Evolutionary conservation across 441 rosid species (phyloP), one percentile per base, ranked within the genome.

Genomic region (Erodium trifolium): DNA sequence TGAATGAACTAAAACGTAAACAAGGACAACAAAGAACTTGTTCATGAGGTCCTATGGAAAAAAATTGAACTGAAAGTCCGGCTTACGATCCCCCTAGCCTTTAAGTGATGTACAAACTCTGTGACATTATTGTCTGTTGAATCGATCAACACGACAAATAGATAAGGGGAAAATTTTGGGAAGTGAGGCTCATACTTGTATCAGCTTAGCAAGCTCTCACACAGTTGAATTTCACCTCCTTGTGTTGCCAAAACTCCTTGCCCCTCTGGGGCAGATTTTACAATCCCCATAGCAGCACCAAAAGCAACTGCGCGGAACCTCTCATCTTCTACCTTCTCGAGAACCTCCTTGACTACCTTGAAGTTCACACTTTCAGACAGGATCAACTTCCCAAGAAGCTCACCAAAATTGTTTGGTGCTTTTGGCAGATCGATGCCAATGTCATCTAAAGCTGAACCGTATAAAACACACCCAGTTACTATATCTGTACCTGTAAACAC

Each of bases 361-460:
- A 91, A 88, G 81, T 87, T 82, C 59, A 82, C 74, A 10, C 78
- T 86, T 23, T 79, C 79, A 0, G 77, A 82, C 80, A 81, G 68
- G 57, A 87, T 73, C 47, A 93, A 80, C 71, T 76, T 78, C 67
- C 96, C 97, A 2, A 89, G 64, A 53, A 93, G 82, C 75, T 88
- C 91, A 37, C 96, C 97, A 73, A 89, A 93, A 75, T 82, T 81
- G 71, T 75, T 73, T 4, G 93, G 97, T 0, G 97, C 99, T 72
- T 79, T 88, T 0, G 97, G 97, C 37, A 87, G 76, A 75, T 91
- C 98, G 37, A 93, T 89, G 18, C 82, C 96, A 27, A 91, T 71
- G 68, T 93, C 98, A 78, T 93, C 96, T 69, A 93, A 65, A 88
- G 79, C 73, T 1, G 88, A 80, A 18, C 86, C 91, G 43, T 87